Conservation (phyloP, 2,329 filamentous ascomycete species). For the Sporothrix globosa region DNA sequence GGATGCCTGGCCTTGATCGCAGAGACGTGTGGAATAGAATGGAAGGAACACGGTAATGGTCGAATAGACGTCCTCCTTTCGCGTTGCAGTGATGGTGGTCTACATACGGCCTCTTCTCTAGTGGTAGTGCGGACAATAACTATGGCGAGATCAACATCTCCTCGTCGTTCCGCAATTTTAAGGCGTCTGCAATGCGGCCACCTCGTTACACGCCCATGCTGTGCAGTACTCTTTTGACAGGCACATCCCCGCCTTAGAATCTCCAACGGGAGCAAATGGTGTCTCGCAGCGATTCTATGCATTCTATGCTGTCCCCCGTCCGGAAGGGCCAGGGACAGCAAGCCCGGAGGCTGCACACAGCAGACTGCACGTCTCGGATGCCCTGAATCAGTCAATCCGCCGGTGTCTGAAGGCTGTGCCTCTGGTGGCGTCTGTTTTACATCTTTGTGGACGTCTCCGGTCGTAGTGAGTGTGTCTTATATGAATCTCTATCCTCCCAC, state of each 20-base stretch:
- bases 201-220: constrained; percentile 8
- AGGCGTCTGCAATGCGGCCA: background rate
- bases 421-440: background rate
- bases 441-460: no score
- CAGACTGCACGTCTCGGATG: constrained; percentile 7
- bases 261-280: background rate
- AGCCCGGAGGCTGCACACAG: background rate
- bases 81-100: no score
- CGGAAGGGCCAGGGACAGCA: background rate
- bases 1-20: no score
- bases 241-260: background rate
- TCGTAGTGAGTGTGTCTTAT: background rate
- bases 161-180: no score
- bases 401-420: background rate
- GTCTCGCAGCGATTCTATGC: background rate
- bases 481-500: background rate
- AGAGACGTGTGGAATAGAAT: no score
- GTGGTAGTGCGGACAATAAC: no score
- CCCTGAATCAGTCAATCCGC: constrained; percentile 20
- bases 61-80: no score
- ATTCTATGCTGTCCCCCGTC: background rate
- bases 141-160: no score
- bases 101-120: no score
- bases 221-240: background rate
- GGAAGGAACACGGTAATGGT: no score